phyloP scores from a whole-genome alignment of 2,329 filamentous ascomycete species.

The Trichoderma aggressivum region DNA sequence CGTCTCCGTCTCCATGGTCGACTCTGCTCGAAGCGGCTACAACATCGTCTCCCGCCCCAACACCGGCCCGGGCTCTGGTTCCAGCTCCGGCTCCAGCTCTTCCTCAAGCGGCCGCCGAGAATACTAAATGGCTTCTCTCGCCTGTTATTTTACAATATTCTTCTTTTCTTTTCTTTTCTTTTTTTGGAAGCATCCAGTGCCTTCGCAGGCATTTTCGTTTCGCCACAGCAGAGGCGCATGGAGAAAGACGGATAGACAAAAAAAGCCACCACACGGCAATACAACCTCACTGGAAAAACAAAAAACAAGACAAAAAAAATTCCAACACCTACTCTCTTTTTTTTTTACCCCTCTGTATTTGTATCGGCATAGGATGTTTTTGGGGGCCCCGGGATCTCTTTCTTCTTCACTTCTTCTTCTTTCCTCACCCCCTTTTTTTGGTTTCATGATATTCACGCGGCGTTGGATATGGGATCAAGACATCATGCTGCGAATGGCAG shows the following conservation, averaged over 20 bases:
- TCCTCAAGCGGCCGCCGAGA: conserved; percentile 35
- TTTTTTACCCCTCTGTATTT: conserved; percentile 9
- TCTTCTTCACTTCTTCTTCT: neutral
- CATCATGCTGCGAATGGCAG: conserved; percentile 6
- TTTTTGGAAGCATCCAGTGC: neutral
- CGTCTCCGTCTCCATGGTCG: conserved; percentile 33
- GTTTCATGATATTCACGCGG: conserved; percentile 8
- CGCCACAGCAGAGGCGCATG: neutral
- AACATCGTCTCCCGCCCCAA: conserved; percentile 35
- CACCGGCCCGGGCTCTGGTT: conserved; percentile 23
- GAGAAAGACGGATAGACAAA: conserved; percentile 11
- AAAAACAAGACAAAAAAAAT: neutral
- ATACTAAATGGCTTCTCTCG: conserved; percentile 35
- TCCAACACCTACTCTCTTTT: neutral
- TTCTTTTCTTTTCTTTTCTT: neutral
- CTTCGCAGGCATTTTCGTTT: neutral
- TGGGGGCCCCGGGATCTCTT: neutral
- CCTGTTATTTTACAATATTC: neutral
- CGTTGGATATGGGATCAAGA: conserved; percentile 3
- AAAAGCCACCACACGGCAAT: neutral
- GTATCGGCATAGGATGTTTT: neutral
- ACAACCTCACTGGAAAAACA: neutral
- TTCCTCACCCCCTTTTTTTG: neutral
- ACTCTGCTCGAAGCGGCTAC: conserved; percentile 44
- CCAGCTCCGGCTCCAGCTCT: conserved; percentile 11